Base-by-base conservation (phyloP, 805 yeast genomes). In the Hanseniaspora valbyensis region DNA sequence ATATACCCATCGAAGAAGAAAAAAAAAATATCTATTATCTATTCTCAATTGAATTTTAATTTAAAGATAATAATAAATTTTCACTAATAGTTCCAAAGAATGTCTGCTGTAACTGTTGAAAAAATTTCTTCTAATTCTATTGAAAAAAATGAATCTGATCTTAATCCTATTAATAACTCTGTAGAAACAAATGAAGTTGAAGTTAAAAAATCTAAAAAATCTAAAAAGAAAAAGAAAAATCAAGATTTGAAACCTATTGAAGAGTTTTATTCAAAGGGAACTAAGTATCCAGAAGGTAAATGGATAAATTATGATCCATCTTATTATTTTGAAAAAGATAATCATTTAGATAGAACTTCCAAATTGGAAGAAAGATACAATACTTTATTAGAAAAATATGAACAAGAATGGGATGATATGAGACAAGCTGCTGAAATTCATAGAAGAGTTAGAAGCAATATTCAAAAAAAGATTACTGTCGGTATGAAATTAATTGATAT, bases 371-470 rank as follows among this genome's bases (percentile, higher is more conserved):
- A 80, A 64, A 72, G 96, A 56, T 81, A 85, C 58, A 66, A 80
- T 57, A 92, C 84, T 57, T 74, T 85, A 53, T 61, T 60, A 43
- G 42, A 53, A 22, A 73, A 72, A 57, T 70, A 73, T 56, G 66
- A 69, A 46, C 72, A 72, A 52, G 44, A 50, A 21, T 85, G 94
- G 83, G 81, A 88, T 55, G 96, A 89, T 54, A 80, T 88, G 68
- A 78, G 99, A 61, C 87, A 87, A 62, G 98, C 89, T 51, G 96
- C 97, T 2, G 99, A 92, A 64, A 82, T 89, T 48, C 99, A 92
- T 64, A 77, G 97, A 56, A 75, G 95, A 59, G 96, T 85, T 10
- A 77, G 98, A 59, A 78, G 78, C 55, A 79, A 84, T 62, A 84
- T 94, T 1, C 82, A 77, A 54, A 74, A 78, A 53, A 70, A 72